Evolutionary conservation across 306 rosid genomes (phyloP).

Genomic region (Lotus japonicus): DNA sequence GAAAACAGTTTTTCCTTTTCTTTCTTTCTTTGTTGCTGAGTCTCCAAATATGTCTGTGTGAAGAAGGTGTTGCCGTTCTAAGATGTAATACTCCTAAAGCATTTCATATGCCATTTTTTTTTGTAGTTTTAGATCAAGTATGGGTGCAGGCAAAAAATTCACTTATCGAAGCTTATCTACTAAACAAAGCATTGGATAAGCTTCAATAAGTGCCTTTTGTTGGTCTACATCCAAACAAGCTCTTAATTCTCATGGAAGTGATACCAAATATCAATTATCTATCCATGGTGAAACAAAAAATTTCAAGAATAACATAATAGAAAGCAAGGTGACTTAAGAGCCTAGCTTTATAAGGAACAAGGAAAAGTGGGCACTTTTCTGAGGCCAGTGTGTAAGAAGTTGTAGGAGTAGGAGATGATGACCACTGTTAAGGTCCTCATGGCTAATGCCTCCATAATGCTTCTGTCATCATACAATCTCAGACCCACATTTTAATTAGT

Average conservation of each 20-base stretch:
- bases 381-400: slow-evolving; percentile 9
- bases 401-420: slow-evolving; percentile 18
- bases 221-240: too few species aligned
- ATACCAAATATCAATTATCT: not conserved
- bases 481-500: slow-evolving; percentile 32
- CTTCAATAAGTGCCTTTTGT: too few species aligned
- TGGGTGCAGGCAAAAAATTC: too few species aligned
- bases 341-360: slow-evolving; percentile 27
- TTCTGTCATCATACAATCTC: slow-evolving; percentile 26
- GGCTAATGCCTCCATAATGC: slow-evolving; percentile 14
- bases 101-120: not conserved
- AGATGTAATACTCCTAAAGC: slow-evolving; percentile 6
- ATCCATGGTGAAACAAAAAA: slow-evolving; percentile 1
- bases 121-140: too few species aligned
- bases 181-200: too few species aligned
- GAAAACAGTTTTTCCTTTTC: not conserved
- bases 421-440: too few species aligned
- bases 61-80: slow-evolving; percentile 18
- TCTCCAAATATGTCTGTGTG: not conserved
- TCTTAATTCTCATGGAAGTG: too few species aligned
- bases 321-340: slow-evolving; percentile 22
- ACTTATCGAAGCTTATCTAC: too few species aligned
- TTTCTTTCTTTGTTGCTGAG: not conserved
- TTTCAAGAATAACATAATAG: slow-evolving; percentile 6
- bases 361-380: slow-evolving; percentile 31